These are phyloP conservation scores for Ogataea pilisensis DNA, from an alignment of 805 yeast species.

Conservation along the genomic window DNA sequence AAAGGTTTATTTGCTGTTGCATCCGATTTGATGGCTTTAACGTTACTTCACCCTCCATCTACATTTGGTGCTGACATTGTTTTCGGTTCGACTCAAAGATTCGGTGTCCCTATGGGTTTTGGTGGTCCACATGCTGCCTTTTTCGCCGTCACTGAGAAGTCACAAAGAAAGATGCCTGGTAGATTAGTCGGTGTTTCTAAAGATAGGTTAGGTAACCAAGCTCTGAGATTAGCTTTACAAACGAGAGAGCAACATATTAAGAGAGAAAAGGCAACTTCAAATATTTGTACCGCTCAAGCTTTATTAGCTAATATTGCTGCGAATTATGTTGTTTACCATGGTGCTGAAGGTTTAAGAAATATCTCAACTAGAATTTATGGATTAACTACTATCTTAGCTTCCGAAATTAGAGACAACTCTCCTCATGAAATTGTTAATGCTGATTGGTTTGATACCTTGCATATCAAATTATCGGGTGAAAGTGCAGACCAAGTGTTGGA, in stretches of 20 bases:
- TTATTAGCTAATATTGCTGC: conserved; percentile 92
- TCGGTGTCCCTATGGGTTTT: conserved; percentile 96
- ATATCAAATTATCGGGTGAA: conserved; percentile 50
- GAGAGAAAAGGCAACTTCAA: conserved; percentile 96
- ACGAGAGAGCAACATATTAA: conserved; percentile 98
- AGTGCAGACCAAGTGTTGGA: conserved; percentile 53
- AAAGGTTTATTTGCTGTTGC: conserved; percentile 83
- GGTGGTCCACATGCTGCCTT: conserved; percentile 99
- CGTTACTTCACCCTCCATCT: conserved; percentile 79
- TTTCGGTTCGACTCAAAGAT: conserved; percentile 88
- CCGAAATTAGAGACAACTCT: conserved; percentile 38
- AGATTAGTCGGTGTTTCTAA: conserved; percentile 90
- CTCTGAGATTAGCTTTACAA: conserved; percentile 88
- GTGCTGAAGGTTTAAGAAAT: conserved; percentile 75
- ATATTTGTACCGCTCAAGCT: conserved; percentile 98
- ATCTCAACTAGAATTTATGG: conserved; percentile 79
- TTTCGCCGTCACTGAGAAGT: conserved; percentile 77
- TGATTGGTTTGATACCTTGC: conserved; percentile 84
- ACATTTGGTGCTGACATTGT: conserved; percentile 90
- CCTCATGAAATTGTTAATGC: conserved; percentile 51
- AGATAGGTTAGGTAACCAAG: conserved; percentile 87
- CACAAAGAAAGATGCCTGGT: conserved; percentile 94
- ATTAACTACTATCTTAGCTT: conserved; percentile 67
- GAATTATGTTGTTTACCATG: conserved; percentile 94
- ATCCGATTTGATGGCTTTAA: conserved; percentile 87